Percentiles rank a stretch among this genome's conserved stretches.
Evolutionary conservation across 257 asterid species (phyloP).

Genomic region (Leonotis leonurus): DNA sequence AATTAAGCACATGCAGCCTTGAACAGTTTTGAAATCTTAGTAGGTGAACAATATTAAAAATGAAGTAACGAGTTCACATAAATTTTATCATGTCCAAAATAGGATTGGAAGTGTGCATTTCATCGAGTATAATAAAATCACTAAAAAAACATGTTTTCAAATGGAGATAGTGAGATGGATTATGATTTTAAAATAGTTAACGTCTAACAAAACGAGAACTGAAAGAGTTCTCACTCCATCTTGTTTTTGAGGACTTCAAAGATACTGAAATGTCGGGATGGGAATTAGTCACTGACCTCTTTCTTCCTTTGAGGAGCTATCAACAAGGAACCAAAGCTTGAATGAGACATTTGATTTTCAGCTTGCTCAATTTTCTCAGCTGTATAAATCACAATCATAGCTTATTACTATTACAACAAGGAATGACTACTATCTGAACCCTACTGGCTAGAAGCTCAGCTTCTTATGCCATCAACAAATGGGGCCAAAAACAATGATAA

Average conservation of each 20-base stretch:
- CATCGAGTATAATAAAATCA: not conserved
- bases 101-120: not conserved
- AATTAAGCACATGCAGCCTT: not conserved
- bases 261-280: not conserved
- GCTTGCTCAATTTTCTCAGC: conserved; percentile 2
- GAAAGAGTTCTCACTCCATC: not conserved
- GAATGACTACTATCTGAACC: not conserved
- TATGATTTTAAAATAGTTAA: not conserved
- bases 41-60: not conserved
- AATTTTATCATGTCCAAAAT: not conserved
- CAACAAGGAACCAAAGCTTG: not conserved
- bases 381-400: not conserved
- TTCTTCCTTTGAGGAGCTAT: conserved; percentile 7
- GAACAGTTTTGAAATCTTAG: not conserved
- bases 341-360: not conserved
- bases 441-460: not conserved
- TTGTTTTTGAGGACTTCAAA: not conserved
- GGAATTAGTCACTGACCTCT: not conserved
- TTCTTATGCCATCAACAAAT: not conserved
- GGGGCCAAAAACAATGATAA: not conserved
- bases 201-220: not conserved
- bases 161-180: not conserved
- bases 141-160: not conserved
- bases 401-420: not conserved
- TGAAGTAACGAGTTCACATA: not conserved